Percentiles rank a stretch among this genome's conserved stretches.
These are phyloP conservation scores for Cryoendolithus antarcticus DNA, from an alignment of 2,329 filamentous ascomycete species.

Conservation along the genomic window DNA sequence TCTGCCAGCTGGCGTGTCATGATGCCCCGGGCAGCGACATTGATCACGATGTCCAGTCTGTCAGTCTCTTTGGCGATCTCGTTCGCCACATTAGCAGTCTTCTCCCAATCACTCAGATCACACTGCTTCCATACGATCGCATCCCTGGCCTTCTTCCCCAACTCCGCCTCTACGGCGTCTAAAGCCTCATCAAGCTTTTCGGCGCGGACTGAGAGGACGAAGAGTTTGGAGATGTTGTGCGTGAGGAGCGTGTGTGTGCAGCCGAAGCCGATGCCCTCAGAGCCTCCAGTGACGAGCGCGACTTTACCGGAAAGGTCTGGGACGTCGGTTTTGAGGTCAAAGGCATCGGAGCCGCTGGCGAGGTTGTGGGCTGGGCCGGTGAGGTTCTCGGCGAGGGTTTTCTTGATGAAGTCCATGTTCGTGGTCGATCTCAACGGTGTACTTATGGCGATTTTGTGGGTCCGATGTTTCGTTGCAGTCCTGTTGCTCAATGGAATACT, in stretches of 20 bases:
- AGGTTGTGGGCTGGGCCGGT: conserved; percentile 4
- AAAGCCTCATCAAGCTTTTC: conserved; percentile 42
- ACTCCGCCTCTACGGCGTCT: conserved; percentile 40
- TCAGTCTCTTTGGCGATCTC: conserved; percentile 37
- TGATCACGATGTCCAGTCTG: conserved; percentile 43
- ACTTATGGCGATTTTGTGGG: too few relatives aligned
- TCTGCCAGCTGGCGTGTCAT: conserved; percentile 49
- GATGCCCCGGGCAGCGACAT: conserved; percentile 52
- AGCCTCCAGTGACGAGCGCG: conserved; percentile 13
- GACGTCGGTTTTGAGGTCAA: conserved; percentile 8
- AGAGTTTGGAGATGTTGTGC: conserved; percentile 50
- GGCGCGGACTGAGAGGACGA: conserved; percentile 42
- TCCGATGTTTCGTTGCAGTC: too few relatives aligned
- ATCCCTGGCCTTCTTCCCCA: conserved; percentile 41
- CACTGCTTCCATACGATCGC: conserved; percentile 45
- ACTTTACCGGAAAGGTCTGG: conserved; percentile 15
- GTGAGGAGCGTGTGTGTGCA: conserved; percentile 47
- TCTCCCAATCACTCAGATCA: conserved; percentile 46
- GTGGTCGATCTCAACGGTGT: background rate
- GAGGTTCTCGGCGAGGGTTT: conserved; percentile 5
- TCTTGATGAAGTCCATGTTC: conserved; percentile 4
- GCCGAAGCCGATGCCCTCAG: conserved; percentile 51
- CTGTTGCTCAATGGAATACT: too few relatives aligned
- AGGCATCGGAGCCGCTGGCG: conserved; percentile 2
- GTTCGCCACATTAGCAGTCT: conserved; percentile 30